Evolutionary conservation across 805 yeast species (phyloP), one percentile per base, ranked within the genome.

Genomic region (Babjeviella inositovora): DNA sequence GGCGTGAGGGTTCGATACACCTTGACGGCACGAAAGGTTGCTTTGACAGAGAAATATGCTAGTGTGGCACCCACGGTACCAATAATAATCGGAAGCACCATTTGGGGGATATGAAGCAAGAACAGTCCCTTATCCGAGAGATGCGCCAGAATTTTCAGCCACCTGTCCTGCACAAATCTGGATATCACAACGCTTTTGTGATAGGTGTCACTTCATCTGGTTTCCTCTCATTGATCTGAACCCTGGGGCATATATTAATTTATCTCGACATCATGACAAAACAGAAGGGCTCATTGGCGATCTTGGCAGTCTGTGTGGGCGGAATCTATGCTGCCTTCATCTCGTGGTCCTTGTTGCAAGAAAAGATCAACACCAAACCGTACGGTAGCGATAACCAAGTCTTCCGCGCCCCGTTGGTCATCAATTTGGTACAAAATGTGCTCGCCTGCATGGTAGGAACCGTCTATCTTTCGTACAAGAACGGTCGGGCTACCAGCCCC

Each of bases 321-420:
- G 96, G 96, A 0, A 79, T 90, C 17, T 90, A 90, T 39, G 69
- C 67, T 2, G 75, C 94, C 23, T 90, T 90, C 37, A 50, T 90
- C 14, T 62, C 87, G 2, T 90, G 98, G 98, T 84, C 93, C 0
- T 62, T 81, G 17, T 63, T 90, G 8, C 97, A 90, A 41, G 98
- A 90, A 45, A 70, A 87, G 22, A 68, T 90, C 32, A 63, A 84
- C 8, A 69, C 84, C 2, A 72, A 71, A 21, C 65, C 77, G 8
- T 82, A 84, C 47, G 81, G 79, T 2, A 35, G 50, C 6, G 62
- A 63, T 15, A 39, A 45, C 9, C 59, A 54, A 14, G 56, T 53
- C 24, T 85, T 82, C 51, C 63, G 70, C 28, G 73, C 82, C 1
- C 84, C 97, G 1, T 60, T 81, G 27, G 59, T 82, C n/a, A 66